Evolutionary conservation across 225 moss, liverwort and hornwort species (phyloP), one percentile per base, ranked within the genome.

Genomic region (Sphagnum tenellum): DNA sequence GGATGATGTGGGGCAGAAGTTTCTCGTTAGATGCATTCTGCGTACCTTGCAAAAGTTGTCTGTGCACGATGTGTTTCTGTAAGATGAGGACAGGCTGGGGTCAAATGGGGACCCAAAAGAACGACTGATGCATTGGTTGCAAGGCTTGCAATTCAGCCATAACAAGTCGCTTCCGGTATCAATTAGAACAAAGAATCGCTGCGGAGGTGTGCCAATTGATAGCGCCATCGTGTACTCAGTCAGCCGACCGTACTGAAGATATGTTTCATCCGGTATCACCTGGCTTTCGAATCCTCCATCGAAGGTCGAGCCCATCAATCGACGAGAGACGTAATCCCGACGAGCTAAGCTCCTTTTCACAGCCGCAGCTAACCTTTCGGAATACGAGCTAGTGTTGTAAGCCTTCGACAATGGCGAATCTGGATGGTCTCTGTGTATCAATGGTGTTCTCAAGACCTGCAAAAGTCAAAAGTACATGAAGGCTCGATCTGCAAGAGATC

Each of bases 121-220:
- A 49, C 63, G n/a, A 2, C 8, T 1, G 50, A 79, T 56, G 70
- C 88, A 88, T 5, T 11, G 10, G 2, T 7, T 48, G 72, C 88
- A 88, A 46, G 75, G 77, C 12, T 48, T 50, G 63, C 85, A 88
- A 48, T 88, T 82, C 44, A 85, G 77, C 85, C 85, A 84, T 1
- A 64, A 77, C n/a, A 84, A 53, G 50, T 84, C 83, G 64, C 80
- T 79, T 8, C 80, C 83, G 9, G 83, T 71, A 58, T 84, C 77
- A 4, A 54, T 55, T 8, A 70, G 4, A 3, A 61, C 56, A 48
- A 46, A 14, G 59, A 68, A 72, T 8, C 1, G 61, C 56, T 69
- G 66, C 3, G 77, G 62, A 7, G 77, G 73, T 3, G 77, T 77
- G 56, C 72, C 76, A 6, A 77, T 3, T 3, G 45, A 12, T 45